Percentiles rank a stretch among this genome's conserved stretches.
These are phyloP conservation scores for Pyrenopolyporus hunteri DNA, from an alignment of 495 filamentous ascomycete species.

Conservation along the genomic window DNA sequence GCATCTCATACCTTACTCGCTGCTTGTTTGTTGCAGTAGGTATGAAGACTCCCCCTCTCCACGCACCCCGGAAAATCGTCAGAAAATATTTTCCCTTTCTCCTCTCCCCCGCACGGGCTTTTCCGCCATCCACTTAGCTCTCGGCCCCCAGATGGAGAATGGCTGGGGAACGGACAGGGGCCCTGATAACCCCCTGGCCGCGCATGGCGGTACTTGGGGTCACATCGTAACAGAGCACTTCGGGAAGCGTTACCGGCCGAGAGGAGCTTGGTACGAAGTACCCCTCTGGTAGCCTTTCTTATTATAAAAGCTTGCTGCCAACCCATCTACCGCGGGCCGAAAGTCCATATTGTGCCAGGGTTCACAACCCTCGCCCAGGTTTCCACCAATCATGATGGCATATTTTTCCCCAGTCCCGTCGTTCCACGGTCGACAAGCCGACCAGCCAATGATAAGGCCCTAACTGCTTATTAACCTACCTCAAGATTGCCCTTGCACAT, in stretches of 20 bases:
- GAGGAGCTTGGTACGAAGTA: constrained; percentile 13
- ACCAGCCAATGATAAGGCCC: constrained; percentile 10
- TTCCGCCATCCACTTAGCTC: constrained; percentile 14
- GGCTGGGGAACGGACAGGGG: constrained; percentile 20
- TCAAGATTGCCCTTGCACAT: constrained; percentile 33
- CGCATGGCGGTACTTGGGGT: constrained; percentile 32
- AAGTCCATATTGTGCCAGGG: constrained; percentile 42
- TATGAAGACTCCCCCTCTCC: constrained; percentile 5
- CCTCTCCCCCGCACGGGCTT: constrained; percentile 28
- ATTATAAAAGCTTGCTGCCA: background rate
- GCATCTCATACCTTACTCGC: background rate
- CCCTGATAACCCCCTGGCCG: background rate
- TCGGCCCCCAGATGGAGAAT: constrained; percentile 21
- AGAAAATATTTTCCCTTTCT: constrained; percentile 9
- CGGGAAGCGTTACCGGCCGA: constrained; percentile 37
- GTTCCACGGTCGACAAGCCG: constrained; percentile 30
- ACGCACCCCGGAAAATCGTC: constrained; percentile 11
- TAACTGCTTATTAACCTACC: constrained; percentile 19
- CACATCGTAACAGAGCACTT: constrained; percentile 31
- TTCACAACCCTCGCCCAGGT: constrained; percentile 21
- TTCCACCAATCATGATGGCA: constrained; percentile 17
- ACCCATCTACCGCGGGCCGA: constrained; percentile 37
- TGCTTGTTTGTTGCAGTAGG: background rate
- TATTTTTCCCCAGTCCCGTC: constrained; percentile 30
- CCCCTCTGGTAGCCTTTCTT: constrained; percentile 1